Base-by-base conservation (phyloP, 1,284 basidiomycete species). In the Wolfiporia cocos region DNA sequence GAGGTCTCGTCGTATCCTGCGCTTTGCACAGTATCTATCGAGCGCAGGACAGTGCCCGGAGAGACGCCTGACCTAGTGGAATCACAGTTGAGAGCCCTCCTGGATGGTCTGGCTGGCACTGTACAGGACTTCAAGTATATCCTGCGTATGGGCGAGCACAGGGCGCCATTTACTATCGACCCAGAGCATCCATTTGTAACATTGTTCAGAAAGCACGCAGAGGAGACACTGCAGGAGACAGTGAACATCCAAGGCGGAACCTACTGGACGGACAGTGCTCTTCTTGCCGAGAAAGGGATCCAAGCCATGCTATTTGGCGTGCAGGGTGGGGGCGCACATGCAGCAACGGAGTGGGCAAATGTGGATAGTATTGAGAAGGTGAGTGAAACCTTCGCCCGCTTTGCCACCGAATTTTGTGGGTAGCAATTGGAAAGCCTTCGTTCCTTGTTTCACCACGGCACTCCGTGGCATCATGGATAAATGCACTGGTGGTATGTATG, bases 231-330 rank as follows among this genome's bases (percentile, higher is more conserved):
- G 4, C 39, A 31, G 19, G 17, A 32, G 9, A 22, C 15, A 15
- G 18, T 37, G 6, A 17, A 9, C 9, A 28, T 46, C 3, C 5
- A n/a, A 12, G 34, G 32, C 1, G 44, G 24, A 14, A 21, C 44
- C n/a, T 46, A 41, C 22, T 46, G 44, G 44, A 32, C 44, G 15
- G 44, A 46, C 24, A 41, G 44, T 12, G 44, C 44, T 10, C 30
- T 46, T 3, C 31, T 46, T n/a, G 35, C 44, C 14, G 44, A 46
- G 23, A 35, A 37, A 14, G 44, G 44, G 10, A 46, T 46, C 12
- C 44, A 39, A 4, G 30, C 30, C 5, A n/a, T 46, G 5, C 39
- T 46, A 14, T 46, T 46, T 32, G 44, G 44, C 15, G 44, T 35
- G 2, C 35, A 46, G 32, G 44, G 44, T 12, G 34, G 34, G 19